phyloP scores from a whole-genome alignment of 2,329 filamentous ascomycete species.

The Beauveria medogensis region DNA sequence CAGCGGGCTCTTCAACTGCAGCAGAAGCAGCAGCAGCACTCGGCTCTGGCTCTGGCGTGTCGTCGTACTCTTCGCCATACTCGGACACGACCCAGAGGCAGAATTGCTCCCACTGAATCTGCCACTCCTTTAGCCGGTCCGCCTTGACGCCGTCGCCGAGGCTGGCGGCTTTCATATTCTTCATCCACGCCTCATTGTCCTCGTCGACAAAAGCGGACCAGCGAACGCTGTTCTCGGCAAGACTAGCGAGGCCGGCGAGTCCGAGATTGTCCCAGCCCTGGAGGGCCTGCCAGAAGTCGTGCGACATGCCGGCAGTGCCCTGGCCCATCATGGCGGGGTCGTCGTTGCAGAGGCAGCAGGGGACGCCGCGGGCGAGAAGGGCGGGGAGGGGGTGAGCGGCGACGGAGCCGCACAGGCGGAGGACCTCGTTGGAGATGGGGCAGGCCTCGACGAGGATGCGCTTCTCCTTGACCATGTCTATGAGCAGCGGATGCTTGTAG shows the following conservation, averaged over 20 bases:
- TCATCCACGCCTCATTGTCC: conserved; percentile 58
- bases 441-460: conserved; percentile 84
- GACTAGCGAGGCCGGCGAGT: conserved; percentile 71
- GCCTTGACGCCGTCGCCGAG: conserved; percentile 65
- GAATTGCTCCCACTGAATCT: conserved; percentile 76
- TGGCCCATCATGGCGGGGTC: conserved; percentile 85
- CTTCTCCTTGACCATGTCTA: conserved; percentile 83
- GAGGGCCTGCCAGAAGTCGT: conserved; percentile 90
- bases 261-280: conserved; percentile 91
- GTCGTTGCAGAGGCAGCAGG: conserved; percentile 81
- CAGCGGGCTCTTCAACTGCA: not conserved
- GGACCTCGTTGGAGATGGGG: conserved; percentile 82
- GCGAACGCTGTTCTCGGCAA: conserved; percentile 87
- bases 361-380: conserved; percentile 73
- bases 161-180: conserved; percentile 65
- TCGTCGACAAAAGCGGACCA: conserved; percentile 88
- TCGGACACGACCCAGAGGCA: conserved; percentile 84
- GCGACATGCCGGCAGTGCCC: conserved; percentile 71
- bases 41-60: conserved; percentile 17
- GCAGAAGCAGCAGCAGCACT: conserved; percentile 7
- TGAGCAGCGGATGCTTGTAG: conserved; percentile 82
- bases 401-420: conserved; percentile 69
- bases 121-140: conserved; percentile 68
- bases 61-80: conserved; percentile 56
- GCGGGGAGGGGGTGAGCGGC: conserved; percentile 75